phyloP scores from a whole-genome alignment of 768 basidiomycete species.

The Favolaschia claudopus region DNA sequence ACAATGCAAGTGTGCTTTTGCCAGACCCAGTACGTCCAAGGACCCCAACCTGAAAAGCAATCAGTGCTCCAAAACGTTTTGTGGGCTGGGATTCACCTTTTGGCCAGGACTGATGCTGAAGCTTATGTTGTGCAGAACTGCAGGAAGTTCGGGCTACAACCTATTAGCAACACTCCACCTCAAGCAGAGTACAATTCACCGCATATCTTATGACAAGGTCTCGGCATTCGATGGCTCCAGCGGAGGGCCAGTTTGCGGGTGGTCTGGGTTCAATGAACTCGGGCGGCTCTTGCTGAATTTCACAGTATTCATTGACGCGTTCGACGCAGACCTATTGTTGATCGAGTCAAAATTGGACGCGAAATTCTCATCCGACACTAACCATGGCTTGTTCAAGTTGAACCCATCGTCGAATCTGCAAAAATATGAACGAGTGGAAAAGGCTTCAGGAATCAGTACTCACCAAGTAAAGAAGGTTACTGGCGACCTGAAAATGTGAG shows the following conservation, averaged over 20 bases:
- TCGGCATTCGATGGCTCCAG: constrained; percentile 75
- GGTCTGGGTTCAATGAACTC: constrained; percentile 91
- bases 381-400: constrained; percentile 93
- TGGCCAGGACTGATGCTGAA: constrained; percentile 78
- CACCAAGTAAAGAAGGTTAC: constrained; percentile 73
- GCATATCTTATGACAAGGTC: constrained; percentile 73
- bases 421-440: neutral
- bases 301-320: constrained; percentile 90
- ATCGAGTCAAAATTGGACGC: constrained; percentile 6
- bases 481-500: constrained; percentile 39
- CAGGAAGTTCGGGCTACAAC: constrained; percentile 78
- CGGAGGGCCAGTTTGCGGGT: constrained; percentile 76
- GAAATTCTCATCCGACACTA: constrained; percentile 23
- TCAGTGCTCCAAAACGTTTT: neutral
- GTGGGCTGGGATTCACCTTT: constrained; percentile 56
- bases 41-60: constrained; percentile 61
- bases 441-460: constrained; percentile 11
- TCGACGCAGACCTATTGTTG: constrained; percentile 78
- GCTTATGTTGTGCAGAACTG: constrained; percentile 80
- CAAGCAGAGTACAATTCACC: constrained; percentile 50
- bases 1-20: constrained; percentile 85
- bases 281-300: constrained; percentile 75
- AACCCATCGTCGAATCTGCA: constrained; percentile 77
- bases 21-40: constrained; percentile 75
- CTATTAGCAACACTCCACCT: constrained; percentile 32